Conservation (phyloP, 2,329 filamentous ascomycete species). For the Microcera coccophila region DNA sequence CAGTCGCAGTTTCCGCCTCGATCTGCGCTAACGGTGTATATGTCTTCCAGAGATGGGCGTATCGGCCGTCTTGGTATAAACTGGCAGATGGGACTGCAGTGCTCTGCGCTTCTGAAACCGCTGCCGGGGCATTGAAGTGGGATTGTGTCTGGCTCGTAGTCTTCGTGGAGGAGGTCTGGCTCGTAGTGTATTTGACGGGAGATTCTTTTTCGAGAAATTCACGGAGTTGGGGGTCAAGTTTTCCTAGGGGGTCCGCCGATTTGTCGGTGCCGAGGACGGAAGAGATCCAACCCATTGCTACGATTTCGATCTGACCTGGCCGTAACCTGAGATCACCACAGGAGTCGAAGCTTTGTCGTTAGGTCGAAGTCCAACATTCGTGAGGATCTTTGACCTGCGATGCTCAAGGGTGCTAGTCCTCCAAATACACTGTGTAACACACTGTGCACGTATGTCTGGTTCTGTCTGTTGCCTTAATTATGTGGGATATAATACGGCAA, state of each 20-base stretch:
- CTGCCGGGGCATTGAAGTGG: slow-evolving; percentile 13
- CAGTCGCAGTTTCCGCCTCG: slow-evolving; percentile 64
- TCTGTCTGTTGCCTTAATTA: too few relatives aligned
- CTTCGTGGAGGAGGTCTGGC: slow-evolving; percentile 19
- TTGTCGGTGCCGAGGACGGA: slow-evolving; percentile 48
- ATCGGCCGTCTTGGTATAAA: slow-evolving; percentile 58
- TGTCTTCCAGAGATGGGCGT: slow-evolving; percentile 86
- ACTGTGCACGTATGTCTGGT: too few relatives aligned
- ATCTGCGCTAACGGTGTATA: slow-evolving; percentile 72
- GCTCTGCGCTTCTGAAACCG: slow-evolving; percentile 12
- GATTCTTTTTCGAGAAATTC: slow-evolving; percentile 83
- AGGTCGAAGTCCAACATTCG: neutral
- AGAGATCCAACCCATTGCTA: slow-evolving; percentile 55
- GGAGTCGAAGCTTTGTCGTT: slow-evolving; percentile 1
- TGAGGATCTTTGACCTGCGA: slow-evolving; percentile 16
- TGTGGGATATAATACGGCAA: too few relatives aligned
- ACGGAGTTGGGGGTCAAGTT: slow-evolving; percentile 77
- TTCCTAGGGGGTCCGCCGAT: slow-evolving; percentile 57
- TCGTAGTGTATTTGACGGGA: slow-evolving; percentile 60
- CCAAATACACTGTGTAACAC: slow-evolving; percentile 16
- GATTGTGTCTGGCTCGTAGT: slow-evolving; percentile 9
- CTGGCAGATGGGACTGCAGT: slow-evolving; percentile 46
- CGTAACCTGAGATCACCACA: slow-evolving; percentile 4
- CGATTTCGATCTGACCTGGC: neutral
- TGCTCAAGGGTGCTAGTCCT: neutral